Evolutionary conservation across 208 protist genomes (phyloP), one percentile per base, ranked within the genome.

Genomic region (Crithidia brevicula): DNA sequence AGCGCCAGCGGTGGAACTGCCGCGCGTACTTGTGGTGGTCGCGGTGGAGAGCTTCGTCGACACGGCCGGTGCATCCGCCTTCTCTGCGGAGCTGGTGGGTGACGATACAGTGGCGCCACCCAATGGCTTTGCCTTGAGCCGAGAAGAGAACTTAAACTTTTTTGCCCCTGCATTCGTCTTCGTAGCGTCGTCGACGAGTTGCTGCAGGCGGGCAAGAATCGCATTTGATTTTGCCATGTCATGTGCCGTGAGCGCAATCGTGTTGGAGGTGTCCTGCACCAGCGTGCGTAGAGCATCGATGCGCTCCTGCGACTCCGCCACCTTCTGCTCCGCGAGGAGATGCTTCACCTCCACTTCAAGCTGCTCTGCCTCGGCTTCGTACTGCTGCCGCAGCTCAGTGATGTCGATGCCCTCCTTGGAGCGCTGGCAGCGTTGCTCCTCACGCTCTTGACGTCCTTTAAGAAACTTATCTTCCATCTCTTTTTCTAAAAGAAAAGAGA

Each of bases 211-310:
- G 22, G 83, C 68, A 4, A 96, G 63, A 13, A 80, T 79, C 0
- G 62, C 64, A 60, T 96, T 96, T 0, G 83, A 74, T 56, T 76
- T 85, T 0, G 83, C 82, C 88, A 94, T 94, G 18, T 93, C 91
- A 56, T 93, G 75, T 27, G 85, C 75, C 0, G 91, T 94, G 23
- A 96, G 75, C 2, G 56, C 31, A 25, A 81, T 68, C 60, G 73
- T 90, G 56, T 80, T 80, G 0, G 74, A 65, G 10, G 83, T 78
- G 51, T 93, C 87, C 71, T 85, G 83, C 45, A 92, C 79, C 20
- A 91, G 69, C 16, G 27, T 52, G 13, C 82, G 81, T 40, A 91
- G 76, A 7, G 56, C 40, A 28, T 83, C 76, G 22, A 92, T 62
- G 40, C 38, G 57, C 51, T 77, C 27, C 75, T 92, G 77, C 4